Evolutionary conservation across 192 early-diverging fungal genomes (phyloP), one percentile per base, ranked within the genome.

Genomic region (Coemansia sp.): DNA sequence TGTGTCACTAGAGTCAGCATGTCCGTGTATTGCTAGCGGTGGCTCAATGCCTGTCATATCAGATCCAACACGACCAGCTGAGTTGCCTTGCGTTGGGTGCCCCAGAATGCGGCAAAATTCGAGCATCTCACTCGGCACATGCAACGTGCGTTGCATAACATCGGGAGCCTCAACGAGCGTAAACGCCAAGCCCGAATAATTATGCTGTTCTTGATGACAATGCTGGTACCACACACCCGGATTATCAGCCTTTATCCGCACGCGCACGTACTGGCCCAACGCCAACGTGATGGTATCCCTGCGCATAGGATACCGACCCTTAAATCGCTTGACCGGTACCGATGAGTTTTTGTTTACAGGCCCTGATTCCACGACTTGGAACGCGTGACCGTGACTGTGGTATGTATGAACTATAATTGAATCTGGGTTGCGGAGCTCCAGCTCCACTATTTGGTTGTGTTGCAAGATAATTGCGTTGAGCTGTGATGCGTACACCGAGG

Each of bases 161-260:
- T 80, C 79, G 4, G 91, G 90, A 1, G 89, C 88, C 72, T 90
- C 89, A 53, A 93, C 72, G 66, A 94, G 68, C 4, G 62, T 27
- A 67, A 37, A 71, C 91, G 91, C 77, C 92, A 93, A 24, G 6
- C 21, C 19, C 6, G 19, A 19, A n/a, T 11, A 5, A 11, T 35
- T 35, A 8, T 35, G 32, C 7, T 35, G 32, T 8, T 35, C 32
- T 1, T 35, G 32, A 3, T 35, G 32, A 1, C 32, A 35, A 75
- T 93, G 92, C 76, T 93, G 84, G 39, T 89, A 69, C 92, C 92
- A 95, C n/a, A 86, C 85, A 19, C 91, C 93, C 4, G 90, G 89
- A 72, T 93, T 94, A 69, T 93, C 38, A 88, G 75, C 15, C 85
- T 86, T 65, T 91, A 92, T 62, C 87, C 91, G 77, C 51, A 95